Conservation (phyloP, 345 rosid genomes). For the Leavenworthia alabamica region DNA sequence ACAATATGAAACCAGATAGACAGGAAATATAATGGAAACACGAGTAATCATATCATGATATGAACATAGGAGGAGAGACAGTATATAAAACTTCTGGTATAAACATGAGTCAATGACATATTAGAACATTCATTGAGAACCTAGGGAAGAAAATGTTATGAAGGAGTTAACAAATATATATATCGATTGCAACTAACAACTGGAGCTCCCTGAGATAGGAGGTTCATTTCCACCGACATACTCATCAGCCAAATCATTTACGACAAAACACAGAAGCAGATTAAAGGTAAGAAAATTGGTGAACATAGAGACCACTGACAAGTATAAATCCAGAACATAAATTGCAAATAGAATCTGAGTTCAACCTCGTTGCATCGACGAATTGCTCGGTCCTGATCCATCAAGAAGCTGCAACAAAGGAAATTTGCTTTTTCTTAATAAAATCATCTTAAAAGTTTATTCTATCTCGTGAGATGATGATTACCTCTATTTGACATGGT, state of each 20-base stretch:
- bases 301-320: neutral
- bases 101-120: neutral
- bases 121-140: neutral
- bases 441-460: neutral
- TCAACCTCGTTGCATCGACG: constrained; percentile 65
- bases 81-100: neutral
- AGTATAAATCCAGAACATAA: constrained; percentile 1
- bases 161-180: constrained; percentile 3
- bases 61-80: neutral
- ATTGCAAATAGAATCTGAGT: constrained; percentile 34
- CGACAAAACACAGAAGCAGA: constrained; percentile 31
- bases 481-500: constrained; percentile 87
- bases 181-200: constrained; percentile 36
- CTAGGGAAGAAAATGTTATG: neutral
- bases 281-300: neutral
- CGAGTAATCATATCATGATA: neutral
- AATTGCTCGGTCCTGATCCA: constrained; percentile 70
- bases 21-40: neutral
- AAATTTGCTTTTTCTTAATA: neutral
- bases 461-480: constrained; percentile 16
- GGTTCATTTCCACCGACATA: constrained; percentile 85
- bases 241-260: constrained; percentile 63
- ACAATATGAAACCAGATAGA: neutral
- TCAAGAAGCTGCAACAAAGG: constrained; percentile 49
- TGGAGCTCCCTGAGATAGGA: constrained; percentile 54